These are phyloP conservation scores for Cutaneotrichosporon sp. DNA, from an alignment of 1,284 basidiomycete species.

Conservation along the genomic window DNA sequence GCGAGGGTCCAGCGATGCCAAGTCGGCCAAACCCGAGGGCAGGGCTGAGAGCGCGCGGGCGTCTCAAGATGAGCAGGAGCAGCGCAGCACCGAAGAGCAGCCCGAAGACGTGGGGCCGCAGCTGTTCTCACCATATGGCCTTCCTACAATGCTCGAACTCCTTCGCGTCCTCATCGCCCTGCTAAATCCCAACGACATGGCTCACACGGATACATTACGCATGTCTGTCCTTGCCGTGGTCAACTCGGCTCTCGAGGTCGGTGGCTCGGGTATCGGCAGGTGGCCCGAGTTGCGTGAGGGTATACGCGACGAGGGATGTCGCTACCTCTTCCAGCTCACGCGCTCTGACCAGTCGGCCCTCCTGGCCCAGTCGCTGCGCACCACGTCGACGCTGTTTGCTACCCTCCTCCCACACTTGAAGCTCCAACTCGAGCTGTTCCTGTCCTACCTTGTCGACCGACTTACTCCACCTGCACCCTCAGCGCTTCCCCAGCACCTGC, in stretches of 20 bases:
- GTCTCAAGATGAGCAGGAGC: background rate
- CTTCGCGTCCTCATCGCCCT: constrained; percentile 91
- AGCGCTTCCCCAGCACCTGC: constrained; percentile 32
- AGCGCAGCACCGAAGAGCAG: background rate
- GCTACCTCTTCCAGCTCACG: constrained; percentile 88
- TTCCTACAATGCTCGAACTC: constrained; percentile 89
- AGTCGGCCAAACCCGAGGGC: background rate
- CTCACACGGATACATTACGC: constrained; percentile 94
- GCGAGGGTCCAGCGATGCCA: background rate
- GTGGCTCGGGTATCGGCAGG: constrained; percentile 66
- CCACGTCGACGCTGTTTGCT: constrained; percentile 81
- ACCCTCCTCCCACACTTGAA: constrained; percentile 83
- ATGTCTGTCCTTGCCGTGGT: constrained; percentile 82
- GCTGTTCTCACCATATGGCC: constrained; percentile 60
- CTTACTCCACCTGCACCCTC: constrained; percentile 58
- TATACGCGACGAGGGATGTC: constrained; percentile 75
- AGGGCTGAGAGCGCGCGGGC: background rate
- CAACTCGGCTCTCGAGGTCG: constrained; percentile 81
- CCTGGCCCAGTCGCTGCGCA: constrained; percentile 73
- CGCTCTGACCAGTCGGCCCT: constrained; percentile 79
- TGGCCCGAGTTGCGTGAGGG: constrained; percentile 52
- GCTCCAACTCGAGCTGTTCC: constrained; percentile 92
- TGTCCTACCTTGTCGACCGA: constrained; percentile 88
- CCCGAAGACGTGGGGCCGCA: constrained; percentile 9
- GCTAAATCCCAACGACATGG: constrained; percentile 85